Evolutionary conservation across 225 moss, liverwort and hornwort genomes (phyloP).

Genomic region (Straminergon stramineum): DNA sequence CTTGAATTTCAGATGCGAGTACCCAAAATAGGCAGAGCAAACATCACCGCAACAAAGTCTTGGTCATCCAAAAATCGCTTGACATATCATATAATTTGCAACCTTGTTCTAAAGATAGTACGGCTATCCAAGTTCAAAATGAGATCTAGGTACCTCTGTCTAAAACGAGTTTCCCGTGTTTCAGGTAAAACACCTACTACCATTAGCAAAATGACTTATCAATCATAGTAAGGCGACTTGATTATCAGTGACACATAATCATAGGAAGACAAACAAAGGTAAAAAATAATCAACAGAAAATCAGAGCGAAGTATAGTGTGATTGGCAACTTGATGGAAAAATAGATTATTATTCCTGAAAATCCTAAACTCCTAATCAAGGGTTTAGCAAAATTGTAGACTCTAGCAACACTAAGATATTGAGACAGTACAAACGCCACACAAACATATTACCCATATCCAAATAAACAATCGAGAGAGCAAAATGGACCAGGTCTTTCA

Average conservation of each 20-base stretch:
- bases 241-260: not conserved
- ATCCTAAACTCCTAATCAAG: not conserved
- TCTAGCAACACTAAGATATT: not conserved
- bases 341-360: not conserved
- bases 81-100: constrained; percentile 66
- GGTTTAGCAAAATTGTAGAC: not conserved
- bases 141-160: constrained; percentile 82
- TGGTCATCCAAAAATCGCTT: constrained; percentile 54
- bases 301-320: not conserved
- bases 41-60: constrained; percentile 69
- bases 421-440: not conserved
- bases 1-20: not conserved
- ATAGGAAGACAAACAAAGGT: not conserved
- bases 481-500: constrained; percentile 69
- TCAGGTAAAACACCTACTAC: not conserved
- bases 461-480: not conserved
- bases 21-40: not conserved
- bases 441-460: not conserved
- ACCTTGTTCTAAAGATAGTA: constrained; percentile 76
- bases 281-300: not conserved
- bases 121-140: constrained; percentile 81
- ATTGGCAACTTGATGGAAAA: not conserved
- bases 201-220: not conserved
- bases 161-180: constrained; percentile 77
- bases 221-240: not conserved